phyloP scores from a whole-genome alignment of 148 eudicot genomes.

The Fagopyrum tataricum region DNA sequence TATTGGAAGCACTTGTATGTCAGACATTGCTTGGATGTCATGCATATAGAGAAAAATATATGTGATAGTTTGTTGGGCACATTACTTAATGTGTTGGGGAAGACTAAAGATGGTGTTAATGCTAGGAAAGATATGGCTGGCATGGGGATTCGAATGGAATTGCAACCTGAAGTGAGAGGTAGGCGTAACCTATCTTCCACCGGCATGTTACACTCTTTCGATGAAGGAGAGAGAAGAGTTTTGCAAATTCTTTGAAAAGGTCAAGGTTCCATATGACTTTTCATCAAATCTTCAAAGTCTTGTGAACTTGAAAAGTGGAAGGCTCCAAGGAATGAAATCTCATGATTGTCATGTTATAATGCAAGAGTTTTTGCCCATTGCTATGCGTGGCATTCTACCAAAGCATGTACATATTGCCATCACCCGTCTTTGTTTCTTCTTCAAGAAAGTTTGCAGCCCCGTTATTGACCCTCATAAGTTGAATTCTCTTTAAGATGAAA shows the following conservation, averaged over 20 bases:
- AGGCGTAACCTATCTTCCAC: not conserved
- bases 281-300: not conserved
- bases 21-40: conserved; percentile 10
- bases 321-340: not conserved
- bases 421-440: conserved; percentile 7
- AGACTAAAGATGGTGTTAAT: not conserved
- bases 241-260: not conserved
- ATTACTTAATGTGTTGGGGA: not conserved
- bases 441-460: not conserved
- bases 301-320: not conserved
- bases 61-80: conserved; percentile 9
- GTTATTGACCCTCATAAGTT: not conserved
- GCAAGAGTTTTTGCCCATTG: conserved; percentile 3
- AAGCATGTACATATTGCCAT: not conserved
- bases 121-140: not conserved
- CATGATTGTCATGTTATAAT: conserved; percentile 2
- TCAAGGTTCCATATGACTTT: conserved; percentile 17
- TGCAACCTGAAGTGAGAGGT: not conserved
- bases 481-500: conserved; percentile 10
- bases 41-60: conserved; percentile 12
- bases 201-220: not conserved
- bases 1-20: not conserved
- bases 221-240: not conserved
- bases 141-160: not conserved
- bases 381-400: not conserved